These are phyloP conservation scores for Boletus pseudopeckii DNA, from an alignment of 768 basidiomycete species.

Conservation along the genomic window DNA sequence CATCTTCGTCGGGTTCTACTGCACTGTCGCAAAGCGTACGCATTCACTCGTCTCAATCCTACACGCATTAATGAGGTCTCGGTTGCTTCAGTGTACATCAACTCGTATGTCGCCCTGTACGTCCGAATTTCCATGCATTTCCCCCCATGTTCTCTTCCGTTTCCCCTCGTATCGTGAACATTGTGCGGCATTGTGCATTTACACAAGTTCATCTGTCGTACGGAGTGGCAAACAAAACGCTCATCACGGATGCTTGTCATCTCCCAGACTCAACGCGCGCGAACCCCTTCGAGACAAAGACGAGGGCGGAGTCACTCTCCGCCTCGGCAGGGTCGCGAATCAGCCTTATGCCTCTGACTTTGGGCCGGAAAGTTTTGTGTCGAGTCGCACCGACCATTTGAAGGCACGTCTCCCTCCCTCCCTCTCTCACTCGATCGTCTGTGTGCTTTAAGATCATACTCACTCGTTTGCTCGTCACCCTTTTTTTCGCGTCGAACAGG, in stretches of 20 bases:
- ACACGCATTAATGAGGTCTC: not conserved
- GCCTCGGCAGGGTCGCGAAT: slow-evolving; percentile 37
- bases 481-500: not conserved
- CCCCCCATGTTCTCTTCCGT: not conserved
- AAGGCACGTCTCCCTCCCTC: slow-evolving; percentile 3
- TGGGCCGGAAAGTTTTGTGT: not conserved
- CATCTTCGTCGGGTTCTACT: slow-evolving; percentile 50
- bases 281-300: slow-evolving; percentile 32
- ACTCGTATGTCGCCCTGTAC: slow-evolving; percentile 49
- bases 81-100: slow-evolving; percentile 44
- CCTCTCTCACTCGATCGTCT: not conserved
- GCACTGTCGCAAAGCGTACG: slow-evolving; percentile 51
- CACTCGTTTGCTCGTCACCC: not conserved
- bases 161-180: not conserved
- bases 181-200: not conserved
- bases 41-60: not conserved
- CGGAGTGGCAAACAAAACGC: not conserved
- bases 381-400: not conserved
- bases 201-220: not conserved
- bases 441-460: not conserved
- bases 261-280: slow-evolving; percentile 44
- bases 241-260: not conserved
- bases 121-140: not conserved
- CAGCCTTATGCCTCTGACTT: not conserved
- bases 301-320: slow-evolving; percentile 37